Base-by-base conservation (phyloP, 108 stramenopile species). In the Cyclotella cryptica region DNA sequence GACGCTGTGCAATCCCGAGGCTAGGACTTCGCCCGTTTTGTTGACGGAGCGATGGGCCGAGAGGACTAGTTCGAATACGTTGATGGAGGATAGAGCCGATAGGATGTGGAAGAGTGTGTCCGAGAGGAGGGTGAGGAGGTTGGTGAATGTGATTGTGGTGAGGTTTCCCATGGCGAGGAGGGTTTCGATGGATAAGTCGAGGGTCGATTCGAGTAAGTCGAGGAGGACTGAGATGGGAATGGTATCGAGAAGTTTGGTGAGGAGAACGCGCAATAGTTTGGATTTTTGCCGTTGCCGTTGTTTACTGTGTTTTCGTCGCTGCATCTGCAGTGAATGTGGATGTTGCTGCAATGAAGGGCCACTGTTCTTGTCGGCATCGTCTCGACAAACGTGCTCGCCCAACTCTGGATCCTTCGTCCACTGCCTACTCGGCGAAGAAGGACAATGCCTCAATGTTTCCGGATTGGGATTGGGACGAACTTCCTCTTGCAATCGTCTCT, bases 1-100 rank as follows among this genome's bases (percentile, higher is more conserved):
- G 24, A 93, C 94, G 63, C 90, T 91, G 62, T 93, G 92, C 52
- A 96, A 91, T 10, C 94, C 94, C 44, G 84, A 88, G 0, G 80
- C 94, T 15, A 96, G 66, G 0, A 80, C 91, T 67, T 92, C 94
- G 21, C 88, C 88, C 14, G 93, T 90, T 58, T 87, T 90, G 5
- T 88, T 87, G 72, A 90, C 83, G 51, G 88, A 87, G 69, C 90
- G 82, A 69, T 92, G 93, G 44, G 88, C 71, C 28, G 86, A 78
- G 3, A 94, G 45, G 11, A 94, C 71, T 15, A 78, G 59, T 35
- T 87, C 85, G 39, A 90, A 74, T 12, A 93, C 51, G 75, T 92
- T 91, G 52, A 89, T 85, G 40, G 75, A 80, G 0, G 86, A 75
- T 13, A 92, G 41, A 6, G 81, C 66, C 49, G 88, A 63, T 68